Base-by-base conservation (phyloP, 495 filamentous ascomycete genomes). In the Aspergillus diversus region DNA sequence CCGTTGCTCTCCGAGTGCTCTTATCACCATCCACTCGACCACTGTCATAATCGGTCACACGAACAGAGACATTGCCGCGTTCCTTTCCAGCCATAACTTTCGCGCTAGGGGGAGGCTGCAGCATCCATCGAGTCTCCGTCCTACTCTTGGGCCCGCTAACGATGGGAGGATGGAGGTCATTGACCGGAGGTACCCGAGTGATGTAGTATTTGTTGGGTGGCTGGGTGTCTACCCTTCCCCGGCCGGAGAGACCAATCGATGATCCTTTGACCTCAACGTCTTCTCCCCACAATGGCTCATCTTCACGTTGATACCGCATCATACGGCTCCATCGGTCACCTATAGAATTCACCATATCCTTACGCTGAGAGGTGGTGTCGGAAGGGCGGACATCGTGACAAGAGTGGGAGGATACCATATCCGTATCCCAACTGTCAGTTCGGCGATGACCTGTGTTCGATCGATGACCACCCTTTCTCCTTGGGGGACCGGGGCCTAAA, bases 81-180 rank as follows among this genome's bases (percentile, higher is more conserved):
- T 84, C 84, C 71, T 93, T 94, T 61, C 92, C 92, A 66, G 87
- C 89, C 93, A 97, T 97, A 52, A 97, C 77, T 67, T 86, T 90
- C 16, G 92, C 91, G 54, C 84, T 84, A 42, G 93, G 93, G 4
- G 92, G 92, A 3, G 92, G 93, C 73, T 94, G 90, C 35, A 96
- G 78, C 92, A 97, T 95, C 93, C 93, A 97, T 67, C 78, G 77
- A n/a, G 87, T 87, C 57, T 89, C 90, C 31, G 85, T 86, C 55
- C 80, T 83, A 69, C 87, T 84, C 16, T 80, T 75, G 7, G 91
- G 89, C 63, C 86, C 87, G 71, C 90, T 90, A 55, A 96, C 92
- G 56, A 94, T 89, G 9, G 93, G 91, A 9, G 92, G 92, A 68
- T 96, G 91, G 35, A 91, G 82, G 64, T 96, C 91, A 72, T 95